These are phyloP conservation scores for Heliamphora pulchella DNA, from an alignment of 179 eudicot genomes.

Conservation along the genomic window DNA sequence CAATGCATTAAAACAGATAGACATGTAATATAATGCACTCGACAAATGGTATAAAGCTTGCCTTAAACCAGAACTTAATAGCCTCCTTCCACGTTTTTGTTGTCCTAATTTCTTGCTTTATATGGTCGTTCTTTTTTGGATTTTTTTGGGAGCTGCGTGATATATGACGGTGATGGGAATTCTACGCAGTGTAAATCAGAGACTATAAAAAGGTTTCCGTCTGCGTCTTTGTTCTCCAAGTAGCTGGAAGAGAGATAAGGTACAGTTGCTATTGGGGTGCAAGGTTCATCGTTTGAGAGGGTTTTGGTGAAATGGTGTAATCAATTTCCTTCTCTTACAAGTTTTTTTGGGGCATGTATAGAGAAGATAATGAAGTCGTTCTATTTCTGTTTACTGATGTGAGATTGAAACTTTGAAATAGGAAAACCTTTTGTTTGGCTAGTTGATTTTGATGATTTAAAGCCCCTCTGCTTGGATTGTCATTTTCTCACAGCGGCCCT, in stretches of 20 bases:
- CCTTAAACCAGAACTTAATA: constrained; percentile 4
- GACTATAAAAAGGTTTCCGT: not conserved
- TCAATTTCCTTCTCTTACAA: not conserved
- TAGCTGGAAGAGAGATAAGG: not conserved
- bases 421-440: not conserved
- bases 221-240: not conserved
- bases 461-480: too few relatives aligned
- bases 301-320: not conserved
- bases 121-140: not conserved
- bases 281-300: not conserved
- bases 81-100: not conserved
- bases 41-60: not conserved
- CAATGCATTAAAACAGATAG: too few relatives aligned
- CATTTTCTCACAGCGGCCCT: too few relatives aligned
- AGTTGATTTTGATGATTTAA: not conserved
- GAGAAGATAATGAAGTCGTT: not conserved
- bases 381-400: not conserved
- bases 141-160: not conserved
- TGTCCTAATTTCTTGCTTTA: constrained; percentile 12
- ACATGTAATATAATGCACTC: too few relatives aligned
- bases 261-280: not conserved
- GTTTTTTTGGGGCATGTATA: not conserved
- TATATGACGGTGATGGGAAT: not conserved
- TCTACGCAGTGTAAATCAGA: not conserved
- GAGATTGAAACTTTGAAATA: constrained; percentile 6